A percentile compares a stretch with the other conserved stretches of the same genome.
These are phyloP conservation scores for Geotrichum citri-aurantii DNA, from an alignment of 1,139 yeast genomes.

Conservation along the genomic window DNA sequence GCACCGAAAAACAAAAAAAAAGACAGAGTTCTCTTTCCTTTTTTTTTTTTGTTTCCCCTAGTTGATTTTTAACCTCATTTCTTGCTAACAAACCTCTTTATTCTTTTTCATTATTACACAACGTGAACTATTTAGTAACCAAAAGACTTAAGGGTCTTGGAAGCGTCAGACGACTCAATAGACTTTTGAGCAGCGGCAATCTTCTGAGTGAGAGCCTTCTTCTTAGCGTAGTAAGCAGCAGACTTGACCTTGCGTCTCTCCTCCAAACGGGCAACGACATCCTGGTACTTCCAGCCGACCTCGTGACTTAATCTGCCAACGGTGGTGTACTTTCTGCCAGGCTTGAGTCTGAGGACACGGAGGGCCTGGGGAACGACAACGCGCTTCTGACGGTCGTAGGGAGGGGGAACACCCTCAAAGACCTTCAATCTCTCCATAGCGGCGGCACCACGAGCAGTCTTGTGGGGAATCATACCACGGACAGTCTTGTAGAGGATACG, in stretches of 20 bases:
- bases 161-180: constrained; percentile 18
- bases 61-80: background rate
- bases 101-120: background rate
- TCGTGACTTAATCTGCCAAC: constrained; percentile 93
- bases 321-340: constrained; percentile 99
- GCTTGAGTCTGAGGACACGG: constrained; percentile 98
- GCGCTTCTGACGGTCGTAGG: constrained; percentile 99
- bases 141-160: constrained; percentile 18
- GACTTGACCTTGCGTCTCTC: constrained; percentile 99
- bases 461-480: constrained; percentile 99
- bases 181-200: constrained; percentile 56
- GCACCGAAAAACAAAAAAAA: no score
- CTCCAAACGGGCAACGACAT: constrained; percentile 94
- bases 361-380: constrained; percentile 99
- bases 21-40: no score
- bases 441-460: constrained; percentile 99
- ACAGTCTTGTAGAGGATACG: constrained; percentile 99
- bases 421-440: constrained; percentile 99
- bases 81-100: background rate
- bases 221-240: constrained; percentile 98
- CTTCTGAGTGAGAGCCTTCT: constrained; percentile 94
- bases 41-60: no score
- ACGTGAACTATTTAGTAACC: constrained; percentile 17
- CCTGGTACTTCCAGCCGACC: constrained; percentile 99
- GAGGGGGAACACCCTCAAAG: constrained; percentile 99